phyloP scores from a whole-genome alignment of 2,329 filamentous ascomycete genomes.

The Scedosporium apiospermum region DNA sequence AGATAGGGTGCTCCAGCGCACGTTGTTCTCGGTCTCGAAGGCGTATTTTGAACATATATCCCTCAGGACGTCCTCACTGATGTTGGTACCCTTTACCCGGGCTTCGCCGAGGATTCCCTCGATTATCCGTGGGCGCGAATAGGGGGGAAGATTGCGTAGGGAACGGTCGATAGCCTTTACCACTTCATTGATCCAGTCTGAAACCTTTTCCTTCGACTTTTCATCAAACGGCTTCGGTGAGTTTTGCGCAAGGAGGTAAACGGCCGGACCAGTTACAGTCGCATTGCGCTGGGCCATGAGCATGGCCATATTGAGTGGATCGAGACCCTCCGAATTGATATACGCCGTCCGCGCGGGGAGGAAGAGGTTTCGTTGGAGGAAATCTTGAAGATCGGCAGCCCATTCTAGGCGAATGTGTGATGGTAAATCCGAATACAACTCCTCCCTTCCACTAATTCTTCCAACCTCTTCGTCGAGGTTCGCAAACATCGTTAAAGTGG shows the following conservation, averaged over 20 bases:
- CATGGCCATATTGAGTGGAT: conserved; percentile 30
- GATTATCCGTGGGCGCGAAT: conserved; percentile 16
- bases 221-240: conserved; percentile 4
- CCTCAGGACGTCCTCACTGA: conserved; percentile 31
- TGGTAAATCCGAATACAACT: neutral
- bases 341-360: conserved; percentile 40
- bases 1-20: conserved; percentile 33
- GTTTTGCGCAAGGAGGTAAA: conserved; percentile 31
- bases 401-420: conserved; percentile 20
- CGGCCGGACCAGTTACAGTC: conserved; percentile 27
- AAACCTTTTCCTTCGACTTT: conserved; percentile 14
- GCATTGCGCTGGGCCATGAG: conserved; percentile 25
- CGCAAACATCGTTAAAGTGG: conserved; percentile 20
- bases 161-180: conserved; percentile 22
- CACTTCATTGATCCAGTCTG: conserved; percentile 27
- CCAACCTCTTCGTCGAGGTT: conserved; percentile 9
- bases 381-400: conserved; percentile 35
- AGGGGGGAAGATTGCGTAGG: conserved; percentile 16
- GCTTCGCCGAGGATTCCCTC: conserved; percentile 22
- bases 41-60: conserved; percentile 33
- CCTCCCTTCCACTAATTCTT: neutral
- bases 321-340: conserved; percentile 29
- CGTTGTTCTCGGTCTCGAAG: conserved; percentile 17
- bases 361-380: conserved; percentile 41
- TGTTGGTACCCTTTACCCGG: conserved; percentile 15